phyloP scores from a whole-genome alignment of 352 stramenopile genomes.

The Phytopythium sindhum region DNA sequence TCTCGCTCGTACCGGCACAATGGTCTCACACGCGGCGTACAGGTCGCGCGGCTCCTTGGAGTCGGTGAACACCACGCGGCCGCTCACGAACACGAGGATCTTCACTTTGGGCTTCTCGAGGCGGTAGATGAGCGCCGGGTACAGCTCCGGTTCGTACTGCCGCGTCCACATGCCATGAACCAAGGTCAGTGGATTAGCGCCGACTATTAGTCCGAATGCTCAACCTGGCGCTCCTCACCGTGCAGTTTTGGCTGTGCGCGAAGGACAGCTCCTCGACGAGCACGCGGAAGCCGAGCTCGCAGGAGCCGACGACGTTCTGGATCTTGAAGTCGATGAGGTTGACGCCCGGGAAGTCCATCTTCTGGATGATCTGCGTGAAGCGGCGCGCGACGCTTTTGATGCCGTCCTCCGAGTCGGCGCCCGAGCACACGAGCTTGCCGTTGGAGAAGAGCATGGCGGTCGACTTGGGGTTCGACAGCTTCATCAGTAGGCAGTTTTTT shows the following conservation, averaged over 20 bases:
- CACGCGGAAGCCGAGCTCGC: constrained; percentile 69
- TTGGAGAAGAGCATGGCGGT: constrained; percentile 85
- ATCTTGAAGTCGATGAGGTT: constrained; percentile 89
- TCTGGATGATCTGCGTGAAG: constrained; percentile 84
- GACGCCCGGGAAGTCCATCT: constrained; percentile 80
- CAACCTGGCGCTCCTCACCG: constrained; percentile 21
- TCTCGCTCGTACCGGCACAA: constrained; percentile 50
- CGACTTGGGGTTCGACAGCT: constrained; percentile 57
- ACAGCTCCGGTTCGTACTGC: constrained; percentile 98
- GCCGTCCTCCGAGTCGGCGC: constrained; percentile 62
- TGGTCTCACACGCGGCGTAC: constrained; percentile 74
- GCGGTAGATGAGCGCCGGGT: constrained; percentile 98
- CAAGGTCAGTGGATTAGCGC: neutral
- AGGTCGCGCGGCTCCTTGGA: constrained; percentile 86
- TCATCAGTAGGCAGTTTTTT: constrained; percentile 87
- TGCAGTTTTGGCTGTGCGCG: constrained; percentile 69
- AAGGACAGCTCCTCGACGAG: constrained; percentile 81
- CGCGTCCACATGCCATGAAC: constrained; percentile 2
- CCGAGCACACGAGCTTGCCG: constrained; percentile 80
- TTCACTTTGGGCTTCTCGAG: constrained; percentile 96
- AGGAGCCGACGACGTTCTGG: constrained; percentile 79
- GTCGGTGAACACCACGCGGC: constrained; percentile 97
- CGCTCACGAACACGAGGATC: constrained; percentile 98
- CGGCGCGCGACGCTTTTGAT: constrained; percentile 75
- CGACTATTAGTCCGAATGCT: neutral